Evolutionary conservation across 2,329 filamentous ascomycete species (phyloP).

Genomic region (Paramyrothecium sp.): DNA sequence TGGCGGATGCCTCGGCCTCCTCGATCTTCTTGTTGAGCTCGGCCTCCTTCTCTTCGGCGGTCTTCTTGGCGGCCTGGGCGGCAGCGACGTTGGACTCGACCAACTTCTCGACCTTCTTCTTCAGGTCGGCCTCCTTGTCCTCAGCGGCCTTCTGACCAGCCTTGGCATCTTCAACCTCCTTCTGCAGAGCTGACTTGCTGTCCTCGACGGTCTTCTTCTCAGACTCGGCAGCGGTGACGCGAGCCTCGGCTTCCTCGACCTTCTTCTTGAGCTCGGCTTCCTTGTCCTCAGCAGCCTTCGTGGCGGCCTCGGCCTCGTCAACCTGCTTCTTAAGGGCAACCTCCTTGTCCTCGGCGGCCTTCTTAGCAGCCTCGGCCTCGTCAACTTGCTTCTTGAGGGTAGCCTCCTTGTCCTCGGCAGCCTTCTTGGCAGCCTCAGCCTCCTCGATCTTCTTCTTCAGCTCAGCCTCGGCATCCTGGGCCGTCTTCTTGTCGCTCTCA

Average conservation of each 20-base stretch:
- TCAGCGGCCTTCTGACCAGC: neutral
- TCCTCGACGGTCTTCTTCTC: neutral
- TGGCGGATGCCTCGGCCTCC: neutral
- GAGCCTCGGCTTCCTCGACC: neutral
- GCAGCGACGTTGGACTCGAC: neutral
- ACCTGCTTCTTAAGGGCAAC: neutral
- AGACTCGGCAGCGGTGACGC: conserved; percentile 2
- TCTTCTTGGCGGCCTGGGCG: neutral
- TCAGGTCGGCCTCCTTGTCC: neutral
- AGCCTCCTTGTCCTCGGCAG: conserved; percentile 8
- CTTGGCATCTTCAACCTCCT: neutral
- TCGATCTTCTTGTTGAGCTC: neutral
- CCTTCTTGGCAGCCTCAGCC: conserved; percentile 10
- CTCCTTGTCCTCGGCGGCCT: conserved; percentile 3
- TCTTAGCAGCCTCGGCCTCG: conserved; percentile 11
- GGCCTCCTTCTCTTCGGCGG: neutral
- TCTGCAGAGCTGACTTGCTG: neutral
- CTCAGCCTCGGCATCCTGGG: conserved; percentile 7
- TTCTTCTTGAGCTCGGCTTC: neutral
- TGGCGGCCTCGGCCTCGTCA: neutral
- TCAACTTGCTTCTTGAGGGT: conserved; percentile 11
- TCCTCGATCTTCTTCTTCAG: conserved; percentile 11
- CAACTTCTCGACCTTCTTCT: neutral
- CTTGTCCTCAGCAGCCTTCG: neutral
- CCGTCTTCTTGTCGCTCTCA: conserved; percentile 6